Percentiles rank a stretch among this genome's conserved stretches.
Evolutionary conservation across 352 stramenopile species (phyloP).

Genomic region (Blastocystis sp.): DNA sequence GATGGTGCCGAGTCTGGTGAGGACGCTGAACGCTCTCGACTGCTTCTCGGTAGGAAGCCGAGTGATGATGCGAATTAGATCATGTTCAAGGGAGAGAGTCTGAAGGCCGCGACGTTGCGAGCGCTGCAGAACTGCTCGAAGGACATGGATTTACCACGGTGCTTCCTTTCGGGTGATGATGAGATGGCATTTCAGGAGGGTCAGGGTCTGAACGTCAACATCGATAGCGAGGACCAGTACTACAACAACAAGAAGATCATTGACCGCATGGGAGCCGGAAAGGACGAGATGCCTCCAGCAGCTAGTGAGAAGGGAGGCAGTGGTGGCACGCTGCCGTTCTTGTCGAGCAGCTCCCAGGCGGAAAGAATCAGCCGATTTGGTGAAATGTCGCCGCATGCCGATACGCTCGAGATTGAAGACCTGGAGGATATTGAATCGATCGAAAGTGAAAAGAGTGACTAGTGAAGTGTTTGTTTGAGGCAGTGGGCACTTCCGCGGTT

Average conservation of each 20-base stretch:
- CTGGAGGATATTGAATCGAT: constrained; percentile 52
- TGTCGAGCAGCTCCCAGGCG: background rate
- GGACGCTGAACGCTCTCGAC: constrained; percentile 12
- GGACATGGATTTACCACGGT: background rate
- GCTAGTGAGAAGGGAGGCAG: background rate
- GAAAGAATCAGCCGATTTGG: background rate
- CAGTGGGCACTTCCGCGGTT: background rate
- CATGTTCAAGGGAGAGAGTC: background rate
- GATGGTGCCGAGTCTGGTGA: constrained; percentile 25
- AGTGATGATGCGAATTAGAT: background rate
- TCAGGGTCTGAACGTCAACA: background rate
- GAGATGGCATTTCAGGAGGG: constrained; percentile 26
- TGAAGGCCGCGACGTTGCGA: constrained; percentile 23
- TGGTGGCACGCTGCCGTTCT: constrained; percentile 30
- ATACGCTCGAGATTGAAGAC: constrained; percentile 57
- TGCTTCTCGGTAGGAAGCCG: constrained; percentile 13
- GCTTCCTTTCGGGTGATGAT: constrained; percentile 15
- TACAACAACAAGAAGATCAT: constrained; percentile 65
- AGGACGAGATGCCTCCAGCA: background rate
- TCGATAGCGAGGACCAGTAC: constrained; percentile 35
- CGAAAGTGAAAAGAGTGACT: constrained; percentile 41
- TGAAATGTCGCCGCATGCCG: constrained; percentile 35
- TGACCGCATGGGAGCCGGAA: constrained; percentile 53
- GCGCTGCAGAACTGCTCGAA: background rate
- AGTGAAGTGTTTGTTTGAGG: constrained; percentile 1